Conservation (phyloP, 2,329 filamentous ascomycete species). For the Talaromyces sp. region DNA sequence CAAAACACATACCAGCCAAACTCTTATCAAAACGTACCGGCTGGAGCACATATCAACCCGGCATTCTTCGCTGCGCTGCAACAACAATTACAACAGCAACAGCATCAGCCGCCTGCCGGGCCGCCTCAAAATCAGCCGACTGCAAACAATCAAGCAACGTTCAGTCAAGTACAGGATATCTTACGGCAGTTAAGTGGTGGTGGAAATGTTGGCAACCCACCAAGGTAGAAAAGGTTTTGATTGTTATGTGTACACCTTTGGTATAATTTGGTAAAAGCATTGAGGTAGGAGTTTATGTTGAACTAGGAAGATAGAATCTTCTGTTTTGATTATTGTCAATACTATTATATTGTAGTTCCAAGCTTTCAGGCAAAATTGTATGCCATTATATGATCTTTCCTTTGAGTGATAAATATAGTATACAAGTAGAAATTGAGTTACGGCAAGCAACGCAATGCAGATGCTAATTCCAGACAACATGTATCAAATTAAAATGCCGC, state of each 20-base stretch:
- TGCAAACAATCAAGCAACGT: conserved; percentile 30
- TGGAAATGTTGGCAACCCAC: conserved; percentile 22
- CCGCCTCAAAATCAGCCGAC: conserved; percentile 19
- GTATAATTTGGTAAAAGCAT: conserved; percentile 10
- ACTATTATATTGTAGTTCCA: neutral
- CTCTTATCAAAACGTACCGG: conserved; percentile 37
- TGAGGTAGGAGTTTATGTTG: conserved; percentile 6
- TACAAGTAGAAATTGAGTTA: neutral
- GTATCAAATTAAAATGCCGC: neutral
- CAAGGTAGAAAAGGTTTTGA: neutral
- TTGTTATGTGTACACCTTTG: neutral
- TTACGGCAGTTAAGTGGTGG: conserved; percentile 36
- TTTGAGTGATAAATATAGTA: neutral
- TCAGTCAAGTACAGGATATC: conserved; percentile 42
- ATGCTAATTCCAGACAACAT: neutral
- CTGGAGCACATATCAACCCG: conserved; percentile 56
- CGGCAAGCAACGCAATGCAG: neutral
- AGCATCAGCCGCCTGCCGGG: conserved; percentile 13
- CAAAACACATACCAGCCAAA: conserved; percentile 41
- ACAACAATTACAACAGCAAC: conserved; percentile 38
- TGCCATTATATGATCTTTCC: neutral
- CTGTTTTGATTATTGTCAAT: neutral
- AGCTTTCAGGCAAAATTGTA: neutral
- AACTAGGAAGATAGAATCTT: neutral
- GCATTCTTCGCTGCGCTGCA: conserved; percentile 53